phyloP scores from a whole-genome alignment of 768 basidiomycete species.

The Exidia glandulosa region DNA sequence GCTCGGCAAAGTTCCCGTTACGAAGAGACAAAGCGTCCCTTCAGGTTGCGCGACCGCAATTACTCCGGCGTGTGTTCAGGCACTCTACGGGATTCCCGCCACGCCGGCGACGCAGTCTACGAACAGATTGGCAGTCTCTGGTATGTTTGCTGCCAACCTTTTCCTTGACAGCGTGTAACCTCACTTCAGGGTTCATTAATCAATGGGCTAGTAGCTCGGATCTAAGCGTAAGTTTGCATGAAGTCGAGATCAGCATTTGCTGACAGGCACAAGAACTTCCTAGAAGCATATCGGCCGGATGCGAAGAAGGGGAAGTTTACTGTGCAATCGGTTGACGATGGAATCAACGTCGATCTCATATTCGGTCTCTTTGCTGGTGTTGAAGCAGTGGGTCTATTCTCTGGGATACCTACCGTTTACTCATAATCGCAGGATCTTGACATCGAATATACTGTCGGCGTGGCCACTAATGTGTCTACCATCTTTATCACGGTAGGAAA shows the following conservation, averaged over 20 bases:
- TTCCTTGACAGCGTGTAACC: neutral
- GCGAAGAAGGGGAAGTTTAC: constrained; percentile 5
- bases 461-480: constrained; percentile 52
- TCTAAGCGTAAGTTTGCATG: neutral
- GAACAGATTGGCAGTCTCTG: constrained; percentile 20
- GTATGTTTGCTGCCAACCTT: neutral
- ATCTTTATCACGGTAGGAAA: constrained; percentile 39
- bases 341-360: constrained; percentile 1
- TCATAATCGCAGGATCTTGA: constrained; percentile 20
- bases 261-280: constrained; percentile 1
- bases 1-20: constrained; percentile 17
- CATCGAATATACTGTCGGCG: constrained; percentile 23
- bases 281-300: constrained; percentile 4
- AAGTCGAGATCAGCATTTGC: neutral
- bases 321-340: constrained; percentile 5
- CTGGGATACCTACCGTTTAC: no score
- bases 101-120: constrained; percentile 18
- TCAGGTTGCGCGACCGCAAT: neutral
- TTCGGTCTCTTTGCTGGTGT: constrained; percentile 1
- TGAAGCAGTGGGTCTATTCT: constrained; percentile 2
- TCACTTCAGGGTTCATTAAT: neutral
- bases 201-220: constrained; percentile 22
- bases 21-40: neutral
- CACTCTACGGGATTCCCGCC: no score
- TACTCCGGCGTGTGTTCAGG: neutral